These are phyloP conservation scores for Vanrija pseudolonga DNA, from an alignment of 1,284 basidiomycete genomes.

Conservation along the genomic window DNA sequence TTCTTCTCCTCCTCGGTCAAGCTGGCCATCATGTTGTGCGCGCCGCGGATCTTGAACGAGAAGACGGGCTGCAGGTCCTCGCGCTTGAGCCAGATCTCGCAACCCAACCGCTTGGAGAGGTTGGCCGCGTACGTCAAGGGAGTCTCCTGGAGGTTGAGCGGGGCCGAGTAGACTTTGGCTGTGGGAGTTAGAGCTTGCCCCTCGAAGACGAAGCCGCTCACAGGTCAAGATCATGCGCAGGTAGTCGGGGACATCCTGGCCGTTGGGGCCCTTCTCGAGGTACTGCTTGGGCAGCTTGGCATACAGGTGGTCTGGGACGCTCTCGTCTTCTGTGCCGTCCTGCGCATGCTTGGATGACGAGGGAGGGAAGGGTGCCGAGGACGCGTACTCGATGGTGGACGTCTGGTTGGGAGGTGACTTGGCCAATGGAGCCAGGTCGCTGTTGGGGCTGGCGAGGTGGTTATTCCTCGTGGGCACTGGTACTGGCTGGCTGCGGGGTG, in stretches of 20 bases:
- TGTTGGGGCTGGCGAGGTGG: no score
- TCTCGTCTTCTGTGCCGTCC: conserved; percentile 34
- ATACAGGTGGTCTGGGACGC: conserved; percentile 48
- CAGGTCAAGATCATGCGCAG: conserved; percentile 82
- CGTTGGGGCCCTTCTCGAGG: conserved; percentile 28
- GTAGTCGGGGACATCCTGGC: conserved; percentile 72
- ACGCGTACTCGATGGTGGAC: conserved; percentile 46
- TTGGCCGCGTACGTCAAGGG: conserved; percentile 82
- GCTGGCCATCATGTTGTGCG: conserved; percentile 98
- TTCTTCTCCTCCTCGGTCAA: conserved; percentile 83
- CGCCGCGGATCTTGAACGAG: conserved; percentile 96
- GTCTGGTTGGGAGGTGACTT: background rate
- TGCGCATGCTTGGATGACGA: conserved; percentile 29
- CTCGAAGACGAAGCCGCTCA: conserved; percentile 17
- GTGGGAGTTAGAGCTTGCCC: background rate
- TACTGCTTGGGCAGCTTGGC: conserved; percentile 43
- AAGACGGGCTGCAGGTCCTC: conserved; percentile 99
- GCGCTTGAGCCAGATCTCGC: conserved; percentile 88
- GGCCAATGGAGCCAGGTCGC: no score
- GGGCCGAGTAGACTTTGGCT: conserved; percentile 80
- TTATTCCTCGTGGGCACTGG: no score
- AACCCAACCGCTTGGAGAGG: conserved; percentile 81
- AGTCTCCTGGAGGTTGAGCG: conserved; percentile 76
- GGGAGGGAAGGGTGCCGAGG: conserved; percentile 42
- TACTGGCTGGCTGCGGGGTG: no score